A percentile compares a stretch with the other conserved stretches of the same genome.
Evolutionary conservation across 345 rosid genomes (phyloP).

Genomic region (Linum trigynum): DNA sequence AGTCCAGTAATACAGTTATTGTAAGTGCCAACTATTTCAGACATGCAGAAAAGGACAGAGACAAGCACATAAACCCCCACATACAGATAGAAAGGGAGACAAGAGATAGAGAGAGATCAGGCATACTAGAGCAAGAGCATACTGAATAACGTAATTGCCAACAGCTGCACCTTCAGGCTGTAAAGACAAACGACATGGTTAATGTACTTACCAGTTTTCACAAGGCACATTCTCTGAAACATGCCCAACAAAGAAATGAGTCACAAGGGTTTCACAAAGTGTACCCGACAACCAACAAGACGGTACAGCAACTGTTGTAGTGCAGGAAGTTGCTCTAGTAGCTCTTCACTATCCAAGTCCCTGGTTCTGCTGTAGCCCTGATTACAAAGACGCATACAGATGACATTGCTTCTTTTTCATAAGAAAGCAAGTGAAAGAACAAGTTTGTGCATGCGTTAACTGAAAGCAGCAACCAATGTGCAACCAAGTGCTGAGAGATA

Average conservation of each 20-base stretch:
- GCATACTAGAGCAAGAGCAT: constrained; percentile 86
- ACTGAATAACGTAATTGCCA: constrained; percentile 80
- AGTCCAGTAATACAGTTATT: background rate
- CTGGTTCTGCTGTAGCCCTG: constrained; percentile 93
- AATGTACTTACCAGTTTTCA: background rate
- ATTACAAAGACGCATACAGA: constrained; percentile 5
- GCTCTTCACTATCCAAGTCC: constrained; percentile 71
- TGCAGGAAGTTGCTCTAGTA: constrained; percentile 86
- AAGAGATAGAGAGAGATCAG: constrained; percentile 4
- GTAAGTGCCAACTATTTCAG: background rate
- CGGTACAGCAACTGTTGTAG: constrained; percentile 83
- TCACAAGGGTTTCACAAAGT: background rate
- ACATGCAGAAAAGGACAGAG: background rate
- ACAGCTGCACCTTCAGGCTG: constrained; percentile 99
- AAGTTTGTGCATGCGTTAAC: background rate
- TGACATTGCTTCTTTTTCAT: too few relatives aligned
- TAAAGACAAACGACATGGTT: constrained; percentile 11
- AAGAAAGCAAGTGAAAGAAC: background rate
- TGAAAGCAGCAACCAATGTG: background rate
- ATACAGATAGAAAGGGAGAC: too few relatives aligned
- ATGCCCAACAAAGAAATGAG: background rate
- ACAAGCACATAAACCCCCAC: too few relatives aligned
- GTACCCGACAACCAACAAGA: constrained; percentile 92
- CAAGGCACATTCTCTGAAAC: background rate
- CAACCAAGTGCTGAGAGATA: too few relatives aligned